phyloP scores from a whole-genome alignment of 2,329 filamentous ascomycete species.

The Dendrostoma leiphaemia region DNA sequence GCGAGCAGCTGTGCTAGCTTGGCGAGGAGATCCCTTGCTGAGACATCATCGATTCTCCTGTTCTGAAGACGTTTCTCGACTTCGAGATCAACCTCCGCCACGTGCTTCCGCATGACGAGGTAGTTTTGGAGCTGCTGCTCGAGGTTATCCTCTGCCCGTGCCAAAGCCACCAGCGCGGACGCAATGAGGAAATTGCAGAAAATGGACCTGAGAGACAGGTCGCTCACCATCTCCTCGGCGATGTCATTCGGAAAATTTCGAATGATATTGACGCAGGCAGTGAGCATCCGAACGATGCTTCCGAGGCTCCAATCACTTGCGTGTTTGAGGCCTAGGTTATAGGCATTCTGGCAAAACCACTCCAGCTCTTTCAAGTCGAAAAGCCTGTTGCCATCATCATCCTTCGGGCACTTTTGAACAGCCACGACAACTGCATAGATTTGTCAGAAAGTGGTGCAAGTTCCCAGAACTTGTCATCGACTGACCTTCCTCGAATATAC shows the following conservation, averaged over 20 bases:
- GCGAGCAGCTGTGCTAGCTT: constrained; percentile 68
- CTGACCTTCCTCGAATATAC: constrained; percentile 44
- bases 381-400: constrained; percentile 39
- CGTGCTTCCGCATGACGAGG: constrained; percentile 56
- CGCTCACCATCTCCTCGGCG: constrained; percentile 36
- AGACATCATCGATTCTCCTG: constrained; percentile 39
- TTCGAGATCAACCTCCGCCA: constrained; percentile 53
- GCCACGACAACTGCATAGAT: constrained; percentile 38
- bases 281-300: constrained; percentile 55
- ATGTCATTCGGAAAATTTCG: constrained; percentile 48
- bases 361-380: constrained; percentile 69
- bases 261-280: constrained; percentile 51
- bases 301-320: constrained; percentile 52
- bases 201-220: constrained; percentile 58
- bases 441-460: neutral
- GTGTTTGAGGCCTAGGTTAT: constrained; percentile 71
- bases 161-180: constrained; percentile 49
- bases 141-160: constrained; percentile 48
- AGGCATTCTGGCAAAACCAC: constrained; percentile 82
- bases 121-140: constrained; percentile 61
- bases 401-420: constrained; percentile 36
- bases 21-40: constrained; percentile 50
- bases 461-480: neutral
- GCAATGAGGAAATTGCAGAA: constrained; percentile 70
- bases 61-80: constrained; percentile 38